Percentiles rank a stretch among this genome's conserved stretches.
Conservation (phyloP, 2,329 filamentous ascomycete species). For the Paecilomyces sp. region DNA sequence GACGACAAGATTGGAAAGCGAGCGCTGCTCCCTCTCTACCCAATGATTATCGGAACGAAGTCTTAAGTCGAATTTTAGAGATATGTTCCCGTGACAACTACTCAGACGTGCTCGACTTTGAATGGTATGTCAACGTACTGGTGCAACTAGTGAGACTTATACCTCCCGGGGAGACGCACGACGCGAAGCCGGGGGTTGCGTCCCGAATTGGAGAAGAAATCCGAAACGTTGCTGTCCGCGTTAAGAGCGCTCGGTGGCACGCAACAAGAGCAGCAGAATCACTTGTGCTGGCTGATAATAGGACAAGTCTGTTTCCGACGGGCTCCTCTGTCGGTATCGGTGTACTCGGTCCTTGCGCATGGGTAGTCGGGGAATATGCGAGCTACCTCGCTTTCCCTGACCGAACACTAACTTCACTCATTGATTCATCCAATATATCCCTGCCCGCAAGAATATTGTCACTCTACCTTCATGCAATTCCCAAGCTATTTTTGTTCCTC, state of each 20-base stretch:
- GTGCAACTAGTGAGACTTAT: slow-evolving; percentile 71
- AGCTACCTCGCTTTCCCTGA: slow-evolving; percentile 63
- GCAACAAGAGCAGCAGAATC: slow-evolving; percentile 77
- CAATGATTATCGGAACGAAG: slow-evolving; percentile 76
- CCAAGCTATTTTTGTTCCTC: slow-evolving; percentile 66
- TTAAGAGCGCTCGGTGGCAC: slow-evolving; percentile 71
- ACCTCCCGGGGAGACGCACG: slow-evolving; percentile 19
- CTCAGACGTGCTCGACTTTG: slow-evolving; percentile 77
- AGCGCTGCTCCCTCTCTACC: slow-evolving; percentile 58
- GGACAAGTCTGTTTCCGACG: slow-evolving; percentile 50
- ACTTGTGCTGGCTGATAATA: slow-evolving; percentile 56
- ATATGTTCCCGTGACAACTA: slow-evolving; percentile 93
- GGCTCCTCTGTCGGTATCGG: slow-evolving; percentile 48
- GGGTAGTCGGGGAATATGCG: slow-evolving; percentile 85
- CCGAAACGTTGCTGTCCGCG: slow-evolving; percentile 84
- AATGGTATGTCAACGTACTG: slow-evolving; percentile 92
- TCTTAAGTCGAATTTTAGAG: slow-evolving; percentile 72
- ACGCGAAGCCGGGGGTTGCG: slow-evolving; percentile 17
- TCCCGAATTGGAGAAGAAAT: slow-evolving; percentile 70
- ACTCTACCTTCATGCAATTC: slow-evolving; percentile 72
- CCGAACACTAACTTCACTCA: slow-evolving; percentile 63
- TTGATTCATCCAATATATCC: slow-evolving; percentile 58
- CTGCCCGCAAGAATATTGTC: slow-evolving; percentile 62
- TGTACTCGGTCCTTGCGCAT: slow-evolving; percentile 68
- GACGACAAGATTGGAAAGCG: slow-evolving; percentile 46